Percentiles rank a stretch among this genome's conserved stretches.
These are phyloP conservation scores for Heliosperma pusillum DNA, from an alignment of 148 eudicot genomes.

Conservation along the genomic window DNA sequence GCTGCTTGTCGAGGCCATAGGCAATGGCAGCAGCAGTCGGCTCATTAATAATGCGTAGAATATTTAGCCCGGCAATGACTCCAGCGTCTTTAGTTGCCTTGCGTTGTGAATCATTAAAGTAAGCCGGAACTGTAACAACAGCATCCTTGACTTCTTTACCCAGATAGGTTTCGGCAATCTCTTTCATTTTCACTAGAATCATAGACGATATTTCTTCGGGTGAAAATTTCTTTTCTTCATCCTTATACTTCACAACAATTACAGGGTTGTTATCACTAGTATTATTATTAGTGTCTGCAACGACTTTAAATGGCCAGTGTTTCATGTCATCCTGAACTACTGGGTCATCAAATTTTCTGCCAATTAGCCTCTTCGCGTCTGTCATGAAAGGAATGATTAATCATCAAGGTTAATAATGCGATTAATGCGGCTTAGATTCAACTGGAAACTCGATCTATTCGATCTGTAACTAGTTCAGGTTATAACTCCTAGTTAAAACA, in stretches of 20 bases:
- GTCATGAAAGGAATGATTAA: background rate
- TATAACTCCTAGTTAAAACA: too few species aligned
- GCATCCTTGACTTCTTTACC: constrained; percentile 6
- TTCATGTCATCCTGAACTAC: constrained; percentile 11
- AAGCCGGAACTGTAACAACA: constrained; percentile 28
- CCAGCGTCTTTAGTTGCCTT: constrained; percentile 17
- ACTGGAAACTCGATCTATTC: too few species aligned
- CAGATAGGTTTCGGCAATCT: constrained; percentile 1
- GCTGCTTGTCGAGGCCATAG: constrained; percentile 10
- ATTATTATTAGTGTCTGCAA: background rate
- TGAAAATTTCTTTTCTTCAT: constrained; percentile 14
- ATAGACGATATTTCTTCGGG: constrained; percentile 28
- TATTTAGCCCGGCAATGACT: constrained; percentile 9
- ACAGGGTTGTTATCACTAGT: constrained; percentile 8
- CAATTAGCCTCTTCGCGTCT: constrained; percentile 22
- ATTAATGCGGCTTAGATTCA: too few species aligned
- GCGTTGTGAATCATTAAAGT: constrained; percentile 24
- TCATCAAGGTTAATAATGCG: too few species aligned
- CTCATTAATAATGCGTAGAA: constrained; percentile 15
- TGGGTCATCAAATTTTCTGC: constrained; percentile 8
- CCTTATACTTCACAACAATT: constrained; percentile 23
- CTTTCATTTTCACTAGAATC: constrained; percentile 22
- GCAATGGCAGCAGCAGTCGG: constrained; percentile 20
- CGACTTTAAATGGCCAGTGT: background rate
- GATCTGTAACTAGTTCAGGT: too few species aligned